A percentile compares a stretch with the other conserved stretches of the same genome.
These are phyloP conservation scores for Vitrella brassicaformis DNA, from an alignment of 73 alveolate genomes.

Conservation along the genomic window DNA sequence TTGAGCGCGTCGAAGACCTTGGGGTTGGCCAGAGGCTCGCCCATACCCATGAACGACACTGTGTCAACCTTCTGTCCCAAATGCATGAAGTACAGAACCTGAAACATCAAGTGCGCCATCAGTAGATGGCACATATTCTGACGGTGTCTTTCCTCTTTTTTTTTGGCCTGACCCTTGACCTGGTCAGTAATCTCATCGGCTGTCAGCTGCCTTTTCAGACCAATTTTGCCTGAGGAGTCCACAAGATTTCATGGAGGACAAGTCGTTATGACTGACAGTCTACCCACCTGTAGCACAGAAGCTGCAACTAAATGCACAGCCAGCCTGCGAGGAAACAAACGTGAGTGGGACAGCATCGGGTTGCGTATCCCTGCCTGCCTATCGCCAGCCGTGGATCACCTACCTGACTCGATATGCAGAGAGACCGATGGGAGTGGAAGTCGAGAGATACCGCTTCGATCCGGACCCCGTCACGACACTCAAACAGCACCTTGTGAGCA, in stretches of 20 bases:
- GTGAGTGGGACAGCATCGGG: background rate
- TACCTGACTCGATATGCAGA: conserved; percentile 21
- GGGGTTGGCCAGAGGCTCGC: conserved; percentile 36
- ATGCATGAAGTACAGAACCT: background rate
- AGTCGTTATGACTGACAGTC: too few species aligned
- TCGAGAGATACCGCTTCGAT: conserved; percentile 30
- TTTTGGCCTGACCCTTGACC: background rate
- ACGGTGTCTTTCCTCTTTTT: background rate
- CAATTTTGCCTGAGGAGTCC: conserved; percentile 33
- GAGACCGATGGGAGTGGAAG: conserved; percentile 19
- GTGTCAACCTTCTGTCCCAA: background rate
- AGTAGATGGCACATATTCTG: background rate
- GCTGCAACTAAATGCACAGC: conserved; percentile 28
- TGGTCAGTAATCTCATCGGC: conserved; percentile 37
- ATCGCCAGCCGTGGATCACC: background rate
- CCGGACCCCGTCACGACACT: background rate
- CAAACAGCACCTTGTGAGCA: background rate
- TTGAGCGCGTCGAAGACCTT: conserved; percentile 27
- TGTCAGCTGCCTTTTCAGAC: conserved; percentile 19
- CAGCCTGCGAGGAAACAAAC: conserved; percentile 3
- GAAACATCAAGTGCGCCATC: background rate
- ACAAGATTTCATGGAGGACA: too few species aligned
- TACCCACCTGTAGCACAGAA: conserved; percentile 37
- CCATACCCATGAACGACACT: conserved; percentile 41
- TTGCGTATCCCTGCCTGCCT: background rate